Percentiles rank a stretch among this genome's conserved stretches.
phyloP scores from a whole-genome alignment of 495 filamentous ascomycete genomes.

The Penicillium cosmopolitanum region DNA sequence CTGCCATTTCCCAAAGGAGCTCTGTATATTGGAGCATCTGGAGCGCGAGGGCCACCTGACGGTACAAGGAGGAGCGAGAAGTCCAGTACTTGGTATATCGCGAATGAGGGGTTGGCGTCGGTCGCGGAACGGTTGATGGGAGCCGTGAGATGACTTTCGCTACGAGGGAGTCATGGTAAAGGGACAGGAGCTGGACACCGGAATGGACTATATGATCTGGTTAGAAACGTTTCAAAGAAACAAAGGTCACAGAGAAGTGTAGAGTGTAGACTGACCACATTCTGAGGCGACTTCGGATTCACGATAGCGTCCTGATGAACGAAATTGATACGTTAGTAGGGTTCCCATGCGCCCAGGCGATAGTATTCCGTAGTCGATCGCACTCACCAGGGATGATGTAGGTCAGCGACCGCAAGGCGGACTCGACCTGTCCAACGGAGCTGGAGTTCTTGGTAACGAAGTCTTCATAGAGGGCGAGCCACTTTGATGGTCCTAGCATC shows the following conservation, averaged over 20 bases:
- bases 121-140: conserved; percentile 45
- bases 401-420: conserved; percentile 83
- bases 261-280: conserved; percentile 54
- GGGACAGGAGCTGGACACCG: conserved; percentile 82
- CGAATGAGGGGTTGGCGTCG: conserved; percentile 71
- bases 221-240: conserved; percentile 2
- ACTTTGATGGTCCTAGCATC: conserved; percentile 67
- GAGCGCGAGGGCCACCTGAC: conserved; percentile 74
- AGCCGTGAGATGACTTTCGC: conserved; percentile 60
- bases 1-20: conserved; percentile 82
- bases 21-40: conserved; percentile 94
- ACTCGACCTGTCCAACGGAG: conserved; percentile 92
- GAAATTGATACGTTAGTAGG: background rate
- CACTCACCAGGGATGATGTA: conserved; percentile 90
- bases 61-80: conserved; percentile 72
- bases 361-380: background rate
- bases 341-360: background rate
- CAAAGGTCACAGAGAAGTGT: no score
- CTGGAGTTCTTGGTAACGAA: conserved; percentile 94
- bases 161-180: conserved; percentile 93
- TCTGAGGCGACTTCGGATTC: conserved; percentile 95
- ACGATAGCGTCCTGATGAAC: conserved; percentile 74
- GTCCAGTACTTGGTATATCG: conserved; percentile 94
- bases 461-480: conserved; percentile 79
- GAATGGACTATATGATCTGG: conserved; percentile 64